phyloP scores from a whole-genome alignment of 441 rosid genomes.

The Euphorbia schlechtendalii region DNA sequence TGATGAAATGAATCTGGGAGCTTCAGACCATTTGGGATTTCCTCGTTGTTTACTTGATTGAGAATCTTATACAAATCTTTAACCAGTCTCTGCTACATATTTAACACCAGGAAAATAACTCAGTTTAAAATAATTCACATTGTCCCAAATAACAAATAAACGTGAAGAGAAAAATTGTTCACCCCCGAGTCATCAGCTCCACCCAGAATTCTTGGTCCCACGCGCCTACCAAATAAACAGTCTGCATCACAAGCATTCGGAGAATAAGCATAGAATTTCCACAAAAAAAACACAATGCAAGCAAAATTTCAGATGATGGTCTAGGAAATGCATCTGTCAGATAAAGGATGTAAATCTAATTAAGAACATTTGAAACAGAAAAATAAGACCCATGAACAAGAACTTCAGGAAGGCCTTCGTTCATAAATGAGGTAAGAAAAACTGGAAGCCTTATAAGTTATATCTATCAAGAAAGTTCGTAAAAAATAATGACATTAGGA shows the following conservation, averaged over 20 bases:
- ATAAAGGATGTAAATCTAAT: not conserved
- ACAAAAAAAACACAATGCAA: no score
- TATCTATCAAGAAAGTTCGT: not conserved
- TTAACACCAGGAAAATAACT: constrained; percentile 20
- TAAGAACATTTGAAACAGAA: not conserved
- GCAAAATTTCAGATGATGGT: constrained; percentile 1
- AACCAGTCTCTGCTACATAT: constrained; percentile 66
- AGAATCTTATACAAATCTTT: constrained; percentile 81
- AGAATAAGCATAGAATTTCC: constrained; percentile 18
- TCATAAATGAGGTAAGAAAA: not conserved
- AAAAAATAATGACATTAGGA: not conserved
- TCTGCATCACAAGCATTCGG: constrained; percentile 39
- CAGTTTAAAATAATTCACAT: constrained; percentile 19
- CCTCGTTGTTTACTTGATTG: constrained; percentile 66
- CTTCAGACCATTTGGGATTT: constrained; percentile 80
- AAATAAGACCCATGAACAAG: not conserved
- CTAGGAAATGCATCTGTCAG: constrained; percentile 6
- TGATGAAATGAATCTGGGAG: constrained; percentile 75
- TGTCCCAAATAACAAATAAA: not conserved
- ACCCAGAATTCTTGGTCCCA: constrained; percentile 92
- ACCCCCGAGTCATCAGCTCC: constrained; percentile 95
- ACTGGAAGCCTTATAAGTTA: not conserved
- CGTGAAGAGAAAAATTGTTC: constrained; percentile 24
- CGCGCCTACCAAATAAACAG: constrained; percentile 97
- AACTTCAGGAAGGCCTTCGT: not conserved